Base-by-base conservation (phyloP, 1,284 basidiomycete genomes). In the Cryptococcus sp. region DNA sequence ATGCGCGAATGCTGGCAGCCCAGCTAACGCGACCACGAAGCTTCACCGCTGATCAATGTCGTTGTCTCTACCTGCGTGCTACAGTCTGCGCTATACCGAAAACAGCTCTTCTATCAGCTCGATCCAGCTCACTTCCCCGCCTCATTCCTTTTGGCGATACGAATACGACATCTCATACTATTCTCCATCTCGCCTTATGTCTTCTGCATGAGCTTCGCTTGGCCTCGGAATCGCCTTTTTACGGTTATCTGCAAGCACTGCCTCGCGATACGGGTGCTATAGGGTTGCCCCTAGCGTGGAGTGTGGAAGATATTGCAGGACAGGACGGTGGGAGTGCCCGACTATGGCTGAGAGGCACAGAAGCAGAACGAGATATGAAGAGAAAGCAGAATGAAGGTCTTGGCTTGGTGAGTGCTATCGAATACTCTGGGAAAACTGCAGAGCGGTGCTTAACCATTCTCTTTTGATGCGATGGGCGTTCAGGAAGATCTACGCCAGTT, bases 81-180 rank as follows among this genome's bases (percentile, higher is more conserved):
- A 13, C 59, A 80, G 79, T 79, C 26, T 76, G 69, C 50, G 61
- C 64, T 37, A 72, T 79, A 1, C 79, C 79, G 7, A 78, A 78
- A 39, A 45, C 59, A 0, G 62, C 73, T 3, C 66, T 79, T 19
- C 68, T 80, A 22, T 78, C 77, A 2, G 62, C 58, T 16, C 67
- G 73, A 11, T 75, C 70, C 5, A 64, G 51, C 26, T 70, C 61
- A 1, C 60, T 68, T 5, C 55, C 60, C 29, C 55, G 58, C 5
- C 52, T 38, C 1, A 20, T 39, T 45, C 23, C 44, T 37, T 7
- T 26, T 46, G 19, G 39, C 37, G 26, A 16, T 15, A 11, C 3
- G 22, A 38, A 37, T 5, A 47, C 61, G 16, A 61, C 60, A 19
- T 61, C 64, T 34, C 54, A 62, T 48, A 63, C 74, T 1, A 71